phyloP scores from a whole-genome alignment of 495 filamentous ascomycete genomes.

The Rostrohypoxylon terebratum region DNA sequence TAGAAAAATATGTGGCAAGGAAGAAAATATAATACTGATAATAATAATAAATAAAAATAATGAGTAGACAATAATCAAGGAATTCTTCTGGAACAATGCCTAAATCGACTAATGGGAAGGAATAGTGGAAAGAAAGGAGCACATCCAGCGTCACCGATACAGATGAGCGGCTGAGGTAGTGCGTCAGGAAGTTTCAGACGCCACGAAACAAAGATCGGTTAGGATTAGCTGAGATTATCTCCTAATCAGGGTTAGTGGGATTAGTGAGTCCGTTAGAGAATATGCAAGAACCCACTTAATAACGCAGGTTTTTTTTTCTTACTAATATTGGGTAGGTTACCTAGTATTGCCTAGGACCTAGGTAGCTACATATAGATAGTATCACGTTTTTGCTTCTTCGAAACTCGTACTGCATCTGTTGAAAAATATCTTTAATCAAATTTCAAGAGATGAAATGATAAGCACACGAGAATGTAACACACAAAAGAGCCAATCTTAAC shows the following conservation, averaged over 20 bases:
- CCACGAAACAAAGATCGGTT: constrained; percentile 19
- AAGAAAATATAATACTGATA: too few relatives aligned
- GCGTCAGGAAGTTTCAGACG: constrained; percentile 48
- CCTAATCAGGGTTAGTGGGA: background rate
- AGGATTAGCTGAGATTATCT: constrained; percentile 7
- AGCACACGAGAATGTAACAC: too few relatives aligned
- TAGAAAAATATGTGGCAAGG: constrained; percentile 37
- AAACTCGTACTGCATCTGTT: too few relatives aligned
- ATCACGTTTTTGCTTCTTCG: background rate
- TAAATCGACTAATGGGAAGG: constrained; percentile 34
- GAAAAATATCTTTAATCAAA: too few relatives aligned
- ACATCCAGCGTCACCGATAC: background rate
- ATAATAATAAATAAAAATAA: constrained; percentile 43
- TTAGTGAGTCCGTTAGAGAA: constrained; percentile 34
- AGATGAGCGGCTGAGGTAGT: constrained; percentile 35
- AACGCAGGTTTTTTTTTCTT: constrained; percentile 8
- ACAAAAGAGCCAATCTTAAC: too few relatives aligned
- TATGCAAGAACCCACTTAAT: constrained; percentile 33
- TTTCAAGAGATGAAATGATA: too few relatives aligned
- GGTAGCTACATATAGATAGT: background rate
- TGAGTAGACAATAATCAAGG: constrained; percentile 45
- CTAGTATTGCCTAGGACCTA: background rate
- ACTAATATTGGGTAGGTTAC: background rate
- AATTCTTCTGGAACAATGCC: constrained; percentile 52
- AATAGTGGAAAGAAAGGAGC: constrained; percentile 27